Conservation (phyloP, 2,329 filamentous ascomycete species). For the Metarhizium album region DNA sequence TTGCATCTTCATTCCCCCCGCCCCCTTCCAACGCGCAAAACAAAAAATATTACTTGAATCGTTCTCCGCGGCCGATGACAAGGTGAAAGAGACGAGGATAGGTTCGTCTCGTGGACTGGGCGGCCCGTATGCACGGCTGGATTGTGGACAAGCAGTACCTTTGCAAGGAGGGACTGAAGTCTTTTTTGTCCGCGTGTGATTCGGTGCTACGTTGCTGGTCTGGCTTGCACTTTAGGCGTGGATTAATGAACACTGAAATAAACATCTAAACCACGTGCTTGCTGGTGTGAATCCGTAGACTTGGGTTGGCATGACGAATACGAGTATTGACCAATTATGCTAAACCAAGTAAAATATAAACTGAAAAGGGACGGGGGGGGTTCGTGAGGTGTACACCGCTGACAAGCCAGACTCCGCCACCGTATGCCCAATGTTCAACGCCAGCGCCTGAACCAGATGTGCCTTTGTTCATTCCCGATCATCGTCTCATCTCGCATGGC, state of each 20-base stretch:
- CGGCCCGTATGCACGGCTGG: background rate
- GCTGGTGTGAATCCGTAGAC: background rate
- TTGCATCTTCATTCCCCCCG: background rate
- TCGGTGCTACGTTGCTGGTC: background rate
- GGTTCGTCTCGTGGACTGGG: background rate
- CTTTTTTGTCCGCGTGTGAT: background rate
- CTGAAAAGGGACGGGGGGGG: too few relatives aligned
- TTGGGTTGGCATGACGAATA: background rate
- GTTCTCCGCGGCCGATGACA: slow-evolving; percentile 1
- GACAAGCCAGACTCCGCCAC: background rate
- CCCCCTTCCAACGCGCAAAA: background rate
- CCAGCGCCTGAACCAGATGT: background rate
- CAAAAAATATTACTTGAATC: background rate
- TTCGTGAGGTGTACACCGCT: background rate
- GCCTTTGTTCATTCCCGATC: background rate
- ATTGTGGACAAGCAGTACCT: background rate
- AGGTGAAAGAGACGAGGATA: background rate
- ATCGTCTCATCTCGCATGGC: background rate
- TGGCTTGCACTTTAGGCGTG: background rate
- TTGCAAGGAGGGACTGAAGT: background rate
- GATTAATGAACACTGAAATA: slow-evolving; percentile 6
- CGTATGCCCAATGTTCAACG: background rate
- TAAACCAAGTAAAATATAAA: background rate
- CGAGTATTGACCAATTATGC: background rate
- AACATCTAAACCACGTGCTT: background rate